Evolutionary conservation across 768 basidiomycete genomes (phyloP).

Genomic region (Naganishia friedmannii): DNA sequence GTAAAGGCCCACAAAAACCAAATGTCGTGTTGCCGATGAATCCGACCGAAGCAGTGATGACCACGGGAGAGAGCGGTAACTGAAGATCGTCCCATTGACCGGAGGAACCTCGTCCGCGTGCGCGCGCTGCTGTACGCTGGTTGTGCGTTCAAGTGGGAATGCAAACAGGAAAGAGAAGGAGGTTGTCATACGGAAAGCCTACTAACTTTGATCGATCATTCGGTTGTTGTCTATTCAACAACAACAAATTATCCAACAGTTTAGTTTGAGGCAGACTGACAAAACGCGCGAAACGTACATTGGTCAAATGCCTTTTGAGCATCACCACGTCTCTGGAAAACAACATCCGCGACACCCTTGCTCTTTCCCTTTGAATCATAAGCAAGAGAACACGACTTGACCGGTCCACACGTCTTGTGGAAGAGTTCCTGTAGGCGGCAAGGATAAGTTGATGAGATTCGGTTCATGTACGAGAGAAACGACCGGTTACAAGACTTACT

Average conservation of each 20-base stretch:
- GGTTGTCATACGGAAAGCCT: conserved; percentile 44
- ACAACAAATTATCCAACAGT: neutral
- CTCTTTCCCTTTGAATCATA: conserved; percentile 82
- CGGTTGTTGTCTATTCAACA: conserved; percentile 71
- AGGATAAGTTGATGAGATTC: conserved; percentile 20
- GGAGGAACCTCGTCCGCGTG: neutral
- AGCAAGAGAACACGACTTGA: conserved; percentile 76
- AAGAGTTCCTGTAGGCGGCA: conserved; percentile 78
- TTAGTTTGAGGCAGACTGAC: neutral
- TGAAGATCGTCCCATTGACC: neutral
- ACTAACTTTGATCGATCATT: conserved; percentile 99
- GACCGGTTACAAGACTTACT: conserved; percentile 57
- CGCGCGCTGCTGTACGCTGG: conserved; percentile 24
- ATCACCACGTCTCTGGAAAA: conserved; percentile 81
- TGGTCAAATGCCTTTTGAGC: conserved; percentile 86
- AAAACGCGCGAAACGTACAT: conserved; percentile 52
- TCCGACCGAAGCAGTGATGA: neutral
- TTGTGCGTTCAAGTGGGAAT: neutral
- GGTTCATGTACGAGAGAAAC: neutral
- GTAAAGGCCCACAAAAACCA: neutral
- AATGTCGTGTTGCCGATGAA: neutral
- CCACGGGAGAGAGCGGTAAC: neutral
- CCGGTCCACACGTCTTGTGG: conserved; percentile 79
- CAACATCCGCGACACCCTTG: conserved; percentile 83
- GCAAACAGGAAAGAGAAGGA: conserved; percentile 9